Evolutionary conservation across 305 asterid genomes (phyloP).

Genomic region (Fraxinus sp.): DNA sequence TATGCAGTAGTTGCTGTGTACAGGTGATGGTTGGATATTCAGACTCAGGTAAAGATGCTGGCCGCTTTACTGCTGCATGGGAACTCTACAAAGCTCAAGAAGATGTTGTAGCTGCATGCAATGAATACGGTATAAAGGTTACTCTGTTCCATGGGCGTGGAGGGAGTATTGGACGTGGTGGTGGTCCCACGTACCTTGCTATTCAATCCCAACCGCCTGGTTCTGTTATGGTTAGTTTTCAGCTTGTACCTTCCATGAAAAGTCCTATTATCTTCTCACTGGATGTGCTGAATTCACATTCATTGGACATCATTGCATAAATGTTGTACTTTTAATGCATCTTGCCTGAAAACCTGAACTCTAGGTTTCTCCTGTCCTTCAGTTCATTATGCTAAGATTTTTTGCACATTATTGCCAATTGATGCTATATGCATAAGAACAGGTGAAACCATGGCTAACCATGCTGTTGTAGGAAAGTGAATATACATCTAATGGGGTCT

Average conservation of each 20-base stretch:
- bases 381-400: background rate
- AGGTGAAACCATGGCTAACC: conserved; percentile 7
- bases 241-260: background rate
- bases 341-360: background rate
- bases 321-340: background rate
- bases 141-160: conserved; percentile 87
- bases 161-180: conserved; percentile 88
- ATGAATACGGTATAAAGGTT: conserved; percentile 62
- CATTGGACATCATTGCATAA: background rate
- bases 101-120: conserved; percentile 77
- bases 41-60: conserved; percentile 83
- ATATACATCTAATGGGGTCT: background rate
- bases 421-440: background rate
- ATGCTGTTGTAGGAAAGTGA: background rate
- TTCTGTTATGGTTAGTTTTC: conserved; percentile 77
- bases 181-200: conserved; percentile 82
- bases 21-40: conserved; percentile 89
- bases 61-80: conserved; percentile 83
- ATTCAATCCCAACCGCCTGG: conserved; percentile 99
- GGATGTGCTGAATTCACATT: background rate
- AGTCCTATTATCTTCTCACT: background rate
- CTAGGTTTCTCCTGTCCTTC: background rate
- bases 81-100: conserved; percentile 87
- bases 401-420: background rate
- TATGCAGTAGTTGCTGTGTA: conserved; percentile 8